Conservation (phyloP, 352 stramenopile species). For the Phytophthora pini region DNA sequence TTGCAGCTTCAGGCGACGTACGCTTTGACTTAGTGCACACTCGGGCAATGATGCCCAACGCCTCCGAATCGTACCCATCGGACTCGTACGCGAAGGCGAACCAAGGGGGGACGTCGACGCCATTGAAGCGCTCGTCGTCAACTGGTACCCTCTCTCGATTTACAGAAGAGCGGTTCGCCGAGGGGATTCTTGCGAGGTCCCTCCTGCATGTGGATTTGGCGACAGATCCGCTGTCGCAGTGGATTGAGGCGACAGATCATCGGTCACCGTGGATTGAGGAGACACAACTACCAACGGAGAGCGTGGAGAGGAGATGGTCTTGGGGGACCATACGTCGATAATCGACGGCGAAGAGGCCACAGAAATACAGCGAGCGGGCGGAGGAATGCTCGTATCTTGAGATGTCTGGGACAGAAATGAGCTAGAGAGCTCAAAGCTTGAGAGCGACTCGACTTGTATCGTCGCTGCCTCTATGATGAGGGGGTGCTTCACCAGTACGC, state of each 20-base stretch:
- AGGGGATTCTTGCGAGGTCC: background rate
- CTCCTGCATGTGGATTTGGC: background rate
- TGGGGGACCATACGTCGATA: background rate
- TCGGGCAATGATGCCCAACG: background rate
- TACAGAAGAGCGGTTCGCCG: background rate
- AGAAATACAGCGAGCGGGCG: background rate
- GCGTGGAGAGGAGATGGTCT: background rate
- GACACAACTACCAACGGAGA: background rate
- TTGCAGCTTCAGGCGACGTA: no score
- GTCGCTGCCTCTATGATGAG: background rate
- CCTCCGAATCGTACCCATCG: conserved; percentile 1
- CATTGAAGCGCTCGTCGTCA: background rate
- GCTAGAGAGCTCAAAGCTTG: background rate
- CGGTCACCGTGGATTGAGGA: background rate
- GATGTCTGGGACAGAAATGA: background rate
- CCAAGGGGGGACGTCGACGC: background rate
- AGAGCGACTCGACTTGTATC: background rate
- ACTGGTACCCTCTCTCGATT: background rate
- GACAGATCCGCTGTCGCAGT: background rate
- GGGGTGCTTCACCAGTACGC: background rate
- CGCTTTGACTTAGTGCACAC: no score
- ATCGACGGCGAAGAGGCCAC: background rate
- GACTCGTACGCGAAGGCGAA: background rate
- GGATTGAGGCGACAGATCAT: background rate
- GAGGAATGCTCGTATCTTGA: background rate